Percentiles rank a stretch among this genome's conserved stretches.
phyloP scores from a whole-genome alignment of 2,329 filamentous ascomycete genomes.

The Talaromyces rugulosus region DNA sequence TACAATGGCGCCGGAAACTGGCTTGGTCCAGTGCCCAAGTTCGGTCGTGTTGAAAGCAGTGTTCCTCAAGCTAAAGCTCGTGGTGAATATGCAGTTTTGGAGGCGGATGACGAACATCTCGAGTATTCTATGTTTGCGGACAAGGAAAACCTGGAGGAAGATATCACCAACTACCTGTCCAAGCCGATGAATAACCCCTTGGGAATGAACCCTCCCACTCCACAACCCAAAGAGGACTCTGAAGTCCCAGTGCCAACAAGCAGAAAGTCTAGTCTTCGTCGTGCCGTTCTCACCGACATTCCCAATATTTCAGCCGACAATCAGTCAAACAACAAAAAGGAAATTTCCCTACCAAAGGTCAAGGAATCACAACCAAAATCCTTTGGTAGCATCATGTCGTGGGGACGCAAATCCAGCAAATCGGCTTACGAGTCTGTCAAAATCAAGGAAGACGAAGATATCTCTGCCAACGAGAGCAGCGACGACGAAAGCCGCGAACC shows the following conservation, averaged over 20 bases:
- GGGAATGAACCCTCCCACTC: slow-evolving; percentile 44
- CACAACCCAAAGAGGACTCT: slow-evolving; percentile 27
- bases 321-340: background rate
- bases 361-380: slow-evolving; percentile 21
- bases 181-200: slow-evolving; percentile 38
- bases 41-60: slow-evolving; percentile 24
- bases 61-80: slow-evolving; percentile 30
- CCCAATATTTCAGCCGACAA: slow-evolving; percentile 30
- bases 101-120: slow-evolving; percentile 30
- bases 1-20: slow-evolving; percentile 30
- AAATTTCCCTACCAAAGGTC: background rate
- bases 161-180: slow-evolving; percentile 31
- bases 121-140: slow-evolving; percentile 28
- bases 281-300: slow-evolving; percentile 29
- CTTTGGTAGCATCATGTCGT: slow-evolving; percentile 22
- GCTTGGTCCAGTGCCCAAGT: slow-evolving; percentile 28
- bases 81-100: slow-evolving; percentile 35
- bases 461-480: slow-evolving; percentile 19
- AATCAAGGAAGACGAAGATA: slow-evolving; percentile 21
- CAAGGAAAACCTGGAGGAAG: slow-evolving; percentile 35
- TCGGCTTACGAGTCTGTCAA: slow-evolving; percentile 32
- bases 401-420: slow-evolving; percentile 31
- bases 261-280: slow-evolving; percentile 24
- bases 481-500: slow-evolving; percentile 15
- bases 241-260: slow-evolving; percentile 17